These are phyloP conservation scores for Amborella trichopoda DNA, from an alignment of 164 flowering plant genomes.

Conservation along the genomic window DNA sequence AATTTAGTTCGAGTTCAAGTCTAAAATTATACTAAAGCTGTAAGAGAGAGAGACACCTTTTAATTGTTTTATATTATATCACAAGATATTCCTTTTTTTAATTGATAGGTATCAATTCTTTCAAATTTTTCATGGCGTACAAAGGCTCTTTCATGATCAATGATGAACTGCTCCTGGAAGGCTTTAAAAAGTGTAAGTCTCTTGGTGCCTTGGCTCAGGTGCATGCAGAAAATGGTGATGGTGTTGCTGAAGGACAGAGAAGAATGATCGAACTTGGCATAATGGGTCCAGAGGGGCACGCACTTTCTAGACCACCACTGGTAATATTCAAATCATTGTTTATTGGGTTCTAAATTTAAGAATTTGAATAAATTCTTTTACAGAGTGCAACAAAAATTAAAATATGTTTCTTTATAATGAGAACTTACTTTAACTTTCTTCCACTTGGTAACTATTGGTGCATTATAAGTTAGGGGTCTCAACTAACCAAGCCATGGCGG, in stretches of 20 bases:
- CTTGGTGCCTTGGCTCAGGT: conserved; percentile 98
- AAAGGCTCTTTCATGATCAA: conserved; percentile 68
- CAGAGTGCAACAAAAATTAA: no score
- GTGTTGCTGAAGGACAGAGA: conserved; percentile 78
- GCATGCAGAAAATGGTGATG: conserved; percentile 99
- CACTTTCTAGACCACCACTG: conserved; percentile 90
- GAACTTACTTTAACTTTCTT: no score
- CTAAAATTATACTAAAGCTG: no score
- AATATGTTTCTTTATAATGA: no score
- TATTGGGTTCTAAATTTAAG: not conserved
- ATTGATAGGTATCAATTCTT: conserved; percentile 76
- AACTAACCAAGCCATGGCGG: no score
- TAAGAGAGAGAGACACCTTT: no score
- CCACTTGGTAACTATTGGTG: no score
- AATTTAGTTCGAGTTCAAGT: no score
- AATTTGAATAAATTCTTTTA: not conserved
- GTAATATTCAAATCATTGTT: conserved; percentile 29
- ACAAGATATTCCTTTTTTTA: no score
- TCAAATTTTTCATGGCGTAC: conserved; percentile 91
- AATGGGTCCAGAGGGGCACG: conserved; percentile 97
- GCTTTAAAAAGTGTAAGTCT: conserved; percentile 79
- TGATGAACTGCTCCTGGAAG: conserved; percentile 76
- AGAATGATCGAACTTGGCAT: conserved; percentile 92
- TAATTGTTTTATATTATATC: no score
- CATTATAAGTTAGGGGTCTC: no score